Evolutionary conservation across 2,329 filamentous ascomycete species (phyloP).

Genomic region (Penicillium sp.): DNA sequence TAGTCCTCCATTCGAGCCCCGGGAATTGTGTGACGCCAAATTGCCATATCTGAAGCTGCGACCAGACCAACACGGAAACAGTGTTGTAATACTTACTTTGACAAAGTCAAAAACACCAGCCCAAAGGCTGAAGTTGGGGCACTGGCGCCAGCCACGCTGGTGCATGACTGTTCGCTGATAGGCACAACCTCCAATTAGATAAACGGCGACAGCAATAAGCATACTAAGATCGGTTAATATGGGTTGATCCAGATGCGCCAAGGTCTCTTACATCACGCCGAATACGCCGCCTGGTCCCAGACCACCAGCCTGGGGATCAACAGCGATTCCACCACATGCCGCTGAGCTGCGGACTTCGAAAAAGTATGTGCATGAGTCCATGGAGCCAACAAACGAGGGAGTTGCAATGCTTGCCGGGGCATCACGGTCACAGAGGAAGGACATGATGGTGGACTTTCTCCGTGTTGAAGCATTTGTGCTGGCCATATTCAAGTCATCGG

Average conservation of each 20-base stretch:
- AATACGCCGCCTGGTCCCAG: slow-evolving; percentile 77
- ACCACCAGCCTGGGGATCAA: slow-evolving; percentile 55
- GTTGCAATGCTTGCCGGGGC: slow-evolving; percentile 67
- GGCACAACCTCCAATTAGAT: slow-evolving; percentile 87
- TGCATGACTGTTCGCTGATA: slow-evolving; percentile 95
- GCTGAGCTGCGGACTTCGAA: slow-evolving; percentile 88
- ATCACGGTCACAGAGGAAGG: slow-evolving; percentile 89
- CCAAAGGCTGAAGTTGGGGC: slow-evolving; percentile 95
- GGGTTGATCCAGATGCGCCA: not conserved
- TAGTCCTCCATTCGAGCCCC: slow-evolving; percentile 26
- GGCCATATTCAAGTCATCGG: slow-evolving; percentile 30
- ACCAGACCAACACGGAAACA: slow-evolving; percentile 38
- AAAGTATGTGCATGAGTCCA: slow-evolving; percentile 91
- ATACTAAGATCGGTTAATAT: slow-evolving; percentile 38
- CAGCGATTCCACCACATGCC: slow-evolving; percentile 73
- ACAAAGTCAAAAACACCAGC: slow-evolving; percentile 82
- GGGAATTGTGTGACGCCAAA: slow-evolving; percentile 20
- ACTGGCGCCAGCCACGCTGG: slow-evolving; percentile 89
- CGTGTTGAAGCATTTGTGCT: slow-evolving; percentile 24
- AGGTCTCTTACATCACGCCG: slow-evolving; percentile 69
- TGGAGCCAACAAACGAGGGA: slow-evolving; percentile 82
- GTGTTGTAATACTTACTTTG: slow-evolving; percentile 62
- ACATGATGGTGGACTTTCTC: slow-evolving; percentile 80
- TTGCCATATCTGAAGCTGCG: slow-evolving; percentile 27
- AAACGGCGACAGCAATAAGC: slow-evolving; percentile 77